Conservation (phyloP, 495 filamentous ascomycete species). For the Penicillium canariense region DNA sequence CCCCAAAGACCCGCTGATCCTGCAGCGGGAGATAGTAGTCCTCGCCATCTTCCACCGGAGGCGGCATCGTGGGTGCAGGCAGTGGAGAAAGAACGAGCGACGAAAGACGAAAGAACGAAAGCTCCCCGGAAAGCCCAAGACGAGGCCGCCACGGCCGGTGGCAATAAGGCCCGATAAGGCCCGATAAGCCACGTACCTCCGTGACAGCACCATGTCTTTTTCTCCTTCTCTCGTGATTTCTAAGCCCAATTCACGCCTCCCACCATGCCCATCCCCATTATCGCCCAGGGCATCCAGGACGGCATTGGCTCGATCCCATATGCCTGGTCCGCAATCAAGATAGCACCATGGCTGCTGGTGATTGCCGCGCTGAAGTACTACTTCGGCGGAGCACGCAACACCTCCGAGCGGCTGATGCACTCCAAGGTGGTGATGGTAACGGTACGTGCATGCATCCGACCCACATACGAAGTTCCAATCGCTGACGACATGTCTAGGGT, state of each 20-base stretch:
- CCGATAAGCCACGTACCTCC: conserved; percentile 16
- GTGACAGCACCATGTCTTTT: conserved; percentile 15
- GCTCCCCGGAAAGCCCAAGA: neutral
- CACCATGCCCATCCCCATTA: conserved; percentile 76
- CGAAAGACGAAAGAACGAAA: neutral
- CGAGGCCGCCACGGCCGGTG: conserved; percentile 1
- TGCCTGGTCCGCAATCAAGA: conserved; percentile 57
- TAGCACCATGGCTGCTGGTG: conserved; percentile 54
- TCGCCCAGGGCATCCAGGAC: conserved; percentile 57
- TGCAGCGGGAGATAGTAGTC: conserved; percentile 67
- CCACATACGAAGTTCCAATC: neutral
- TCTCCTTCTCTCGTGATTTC: conserved; percentile 9
- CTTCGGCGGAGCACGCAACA: conserved; percentile 70
- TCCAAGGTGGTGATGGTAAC: conserved; percentile 92
- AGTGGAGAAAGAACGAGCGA: neutral
- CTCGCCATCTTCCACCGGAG: conserved; percentile 43
- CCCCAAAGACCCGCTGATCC: conserved; percentile 73
- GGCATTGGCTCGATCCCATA: conserved; percentile 68
- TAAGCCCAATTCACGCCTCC: conserved; percentile 3
- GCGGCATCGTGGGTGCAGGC: conserved; percentile 2
- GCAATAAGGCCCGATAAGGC: conserved; percentile 23
- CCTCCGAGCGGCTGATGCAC: conserved; percentile 83
- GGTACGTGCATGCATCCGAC: conserved; percentile 38
- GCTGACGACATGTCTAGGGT: conserved; percentile 50
- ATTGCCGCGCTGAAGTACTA: conserved; percentile 73